Evolutionary conservation across 2,329 filamentous ascomycete species (phyloP).

Genomic region (Paraconiothyrium sp.): DNA sequence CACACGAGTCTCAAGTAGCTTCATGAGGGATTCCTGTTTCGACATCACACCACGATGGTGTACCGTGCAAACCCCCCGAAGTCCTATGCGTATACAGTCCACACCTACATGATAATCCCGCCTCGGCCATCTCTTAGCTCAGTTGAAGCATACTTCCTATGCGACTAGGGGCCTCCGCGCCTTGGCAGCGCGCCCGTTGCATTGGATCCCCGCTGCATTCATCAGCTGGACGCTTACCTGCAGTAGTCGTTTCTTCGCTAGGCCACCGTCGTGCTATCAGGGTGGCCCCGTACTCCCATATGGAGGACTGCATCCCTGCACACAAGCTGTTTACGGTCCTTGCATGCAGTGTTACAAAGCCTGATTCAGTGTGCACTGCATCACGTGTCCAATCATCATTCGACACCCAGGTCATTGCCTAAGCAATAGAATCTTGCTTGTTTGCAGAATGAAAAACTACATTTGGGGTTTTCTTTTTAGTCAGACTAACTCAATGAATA

Average conservation of each 20-base stretch:
- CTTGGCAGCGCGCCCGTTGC: conserved; percentile 13
- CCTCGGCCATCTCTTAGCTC: conserved; percentile 4
- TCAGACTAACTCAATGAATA: conserved; percentile 4
- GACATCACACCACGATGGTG: conserved; percentile 4
- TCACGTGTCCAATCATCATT: not conserved
- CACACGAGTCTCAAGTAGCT: not conserved
- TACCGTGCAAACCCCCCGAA: conserved; percentile 18
- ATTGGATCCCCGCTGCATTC: conserved; percentile 9
- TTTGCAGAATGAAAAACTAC: not conserved
- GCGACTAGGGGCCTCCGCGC: conserved; percentile 6
- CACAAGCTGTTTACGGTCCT: not conserved
- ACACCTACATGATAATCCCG: not conserved
- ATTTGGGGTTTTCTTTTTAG: not conserved
- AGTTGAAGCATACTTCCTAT: not conserved
- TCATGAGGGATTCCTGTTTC: conserved; percentile 1
- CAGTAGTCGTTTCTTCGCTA: not conserved
- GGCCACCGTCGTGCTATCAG: not conserved
- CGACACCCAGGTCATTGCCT: not conserved
- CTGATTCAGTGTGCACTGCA: not conserved
- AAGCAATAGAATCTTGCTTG: not conserved
- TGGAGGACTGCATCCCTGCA: not conserved
- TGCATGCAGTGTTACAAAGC: not conserved
- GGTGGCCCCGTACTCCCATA: not conserved
- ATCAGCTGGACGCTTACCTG: conserved; percentile 14
- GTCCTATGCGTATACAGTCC: conserved; percentile 5